A percentile compares a stretch with the other conserved stretches of the same genome.
Conservation (phyloP, 2,329 filamentous ascomycete genomes). For the Orbilia blumenaviensis region DNA sequence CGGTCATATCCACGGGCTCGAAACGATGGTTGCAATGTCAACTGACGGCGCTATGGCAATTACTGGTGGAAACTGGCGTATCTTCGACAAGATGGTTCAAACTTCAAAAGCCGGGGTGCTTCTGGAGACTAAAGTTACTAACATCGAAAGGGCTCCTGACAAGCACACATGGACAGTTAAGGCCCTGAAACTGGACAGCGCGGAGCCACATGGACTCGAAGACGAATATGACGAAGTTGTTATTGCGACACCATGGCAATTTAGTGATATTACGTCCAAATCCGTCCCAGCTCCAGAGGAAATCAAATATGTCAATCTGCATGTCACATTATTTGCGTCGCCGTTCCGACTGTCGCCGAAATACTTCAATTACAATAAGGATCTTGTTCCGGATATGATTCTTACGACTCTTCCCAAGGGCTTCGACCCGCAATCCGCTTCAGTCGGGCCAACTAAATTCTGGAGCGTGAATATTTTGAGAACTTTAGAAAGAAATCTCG, state of each 20-base stretch:
- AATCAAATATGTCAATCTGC: conserved; percentile 84
- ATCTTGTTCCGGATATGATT: conserved; percentile 74
- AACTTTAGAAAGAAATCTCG: conserved; percentile 69
- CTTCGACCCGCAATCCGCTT: conserved; percentile 62
- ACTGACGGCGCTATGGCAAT: conserved; percentile 83
- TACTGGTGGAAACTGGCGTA: conserved; percentile 88
- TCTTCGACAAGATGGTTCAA: conserved; percentile 83
- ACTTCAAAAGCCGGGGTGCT: conserved; percentile 70
- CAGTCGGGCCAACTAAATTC: conserved; percentile 78
- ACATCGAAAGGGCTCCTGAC: conserved; percentile 66
- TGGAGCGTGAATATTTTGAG: conserved; percentile 83
- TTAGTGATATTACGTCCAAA: conserved; percentile 70
- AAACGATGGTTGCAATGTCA: conserved; percentile 91
- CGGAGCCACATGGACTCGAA: conserved; percentile 51
- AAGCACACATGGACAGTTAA: conserved; percentile 60
- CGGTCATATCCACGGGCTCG: conserved; percentile 83
- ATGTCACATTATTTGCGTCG: conserved; percentile 89
- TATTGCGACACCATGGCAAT: conserved; percentile 84
- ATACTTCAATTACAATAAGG: conserved; percentile 75
- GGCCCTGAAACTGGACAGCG: conserved; percentile 7
- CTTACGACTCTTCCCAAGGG: conserved; percentile 80
- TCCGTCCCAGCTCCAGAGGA: conserved; percentile 71
- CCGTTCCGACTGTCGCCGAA: conserved; percentile 74
- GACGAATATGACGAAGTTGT: conserved; percentile 78
- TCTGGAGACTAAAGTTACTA: conserved; percentile 74